Percentiles rank a stretch among this genome's conserved stretches.
Conservation (phyloP, 2,329 filamentous ascomycete genomes). For the Trichoderma semiorbis region DNA sequence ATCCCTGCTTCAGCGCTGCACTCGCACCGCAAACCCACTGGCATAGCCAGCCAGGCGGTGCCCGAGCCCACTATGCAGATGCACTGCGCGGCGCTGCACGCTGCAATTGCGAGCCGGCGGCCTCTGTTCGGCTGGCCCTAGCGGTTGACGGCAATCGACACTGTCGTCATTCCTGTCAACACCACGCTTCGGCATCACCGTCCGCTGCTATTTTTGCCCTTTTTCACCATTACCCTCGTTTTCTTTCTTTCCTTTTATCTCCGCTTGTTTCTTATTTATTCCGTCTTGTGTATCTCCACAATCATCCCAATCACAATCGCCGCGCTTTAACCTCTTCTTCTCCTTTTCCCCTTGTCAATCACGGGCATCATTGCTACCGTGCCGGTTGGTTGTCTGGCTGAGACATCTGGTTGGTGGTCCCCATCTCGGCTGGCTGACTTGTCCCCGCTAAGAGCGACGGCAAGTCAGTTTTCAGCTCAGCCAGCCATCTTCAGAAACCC, state of each 20-base stretch:
- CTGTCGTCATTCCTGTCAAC: neutral
- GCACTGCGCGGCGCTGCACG: neutral
- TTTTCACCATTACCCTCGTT: neutral
- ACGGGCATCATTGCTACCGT: neutral
- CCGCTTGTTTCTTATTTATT: neutral
- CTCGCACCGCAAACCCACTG: neutral
- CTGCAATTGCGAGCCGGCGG: neutral
- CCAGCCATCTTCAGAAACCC: neutral
- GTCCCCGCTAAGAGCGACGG: slow-evolving; percentile 5
- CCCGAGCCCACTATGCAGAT: slow-evolving; percentile 7
- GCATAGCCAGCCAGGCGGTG: slow-evolving; percentile 17
- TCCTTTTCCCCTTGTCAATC: neutral
- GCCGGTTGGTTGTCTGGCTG: neutral
- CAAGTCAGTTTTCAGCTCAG: neutral
- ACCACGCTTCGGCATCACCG: slow-evolving; percentile 14
- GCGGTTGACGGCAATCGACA: neutral
- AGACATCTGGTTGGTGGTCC: slow-evolving; percentile 10
- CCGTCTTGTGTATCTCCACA: neutral
- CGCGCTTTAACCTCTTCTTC: neutral
- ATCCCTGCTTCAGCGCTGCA: slow-evolving; percentile 12
- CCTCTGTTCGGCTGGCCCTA: neutral
- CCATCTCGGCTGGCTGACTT: slow-evolving; percentile 8
- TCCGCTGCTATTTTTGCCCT: neutral
- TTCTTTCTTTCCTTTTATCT: neutral
- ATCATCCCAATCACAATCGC: neutral